Conservation (phyloP, 805 yeast genomes). For the Torulaspora quercuum region DNA sequence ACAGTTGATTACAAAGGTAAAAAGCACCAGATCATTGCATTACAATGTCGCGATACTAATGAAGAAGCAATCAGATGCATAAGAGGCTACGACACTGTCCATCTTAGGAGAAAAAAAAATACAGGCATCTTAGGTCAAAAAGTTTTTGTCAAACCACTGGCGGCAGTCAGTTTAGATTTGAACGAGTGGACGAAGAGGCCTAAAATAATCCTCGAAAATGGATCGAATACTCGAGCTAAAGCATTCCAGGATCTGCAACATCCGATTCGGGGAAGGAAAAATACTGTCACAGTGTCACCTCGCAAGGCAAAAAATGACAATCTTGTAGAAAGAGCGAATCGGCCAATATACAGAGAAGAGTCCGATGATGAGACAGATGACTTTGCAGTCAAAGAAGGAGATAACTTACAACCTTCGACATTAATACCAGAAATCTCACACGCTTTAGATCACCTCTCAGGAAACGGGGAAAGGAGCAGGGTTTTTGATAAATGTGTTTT, state of each 20-base stretch:
- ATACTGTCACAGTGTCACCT: constrained; percentile 13
- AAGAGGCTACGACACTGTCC: constrained; percentile 57
- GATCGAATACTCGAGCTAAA: constrained; percentile 13
- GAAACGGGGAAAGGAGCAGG: constrained; percentile 1
- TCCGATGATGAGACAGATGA: constrained; percentile 11
- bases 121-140: constrained; percentile 23
- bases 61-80: constrained; percentile 46
- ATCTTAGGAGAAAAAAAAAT: constrained; percentile 32
- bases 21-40: constrained; percentile 46
- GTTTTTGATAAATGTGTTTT: constrained; percentile 40
- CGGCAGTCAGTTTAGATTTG: constrained; percentile 34
- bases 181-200: constrained; percentile 38
- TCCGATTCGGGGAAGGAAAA: constrained; percentile 27
- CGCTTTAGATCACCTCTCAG: not conserved
- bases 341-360: constrained; percentile 13
- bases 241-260: constrained; percentile 18
- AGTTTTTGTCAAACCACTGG: constrained; percentile 26
- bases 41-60: constrained; percentile 33
- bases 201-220: constrained; percentile 27
- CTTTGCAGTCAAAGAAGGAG: not conserved
- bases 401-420: not conserved
- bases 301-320: constrained; percentile 11
- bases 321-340: constrained; percentile 2
- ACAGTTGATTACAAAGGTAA: constrained; percentile 39
- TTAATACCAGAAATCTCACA: constrained; percentile 1